Evolutionary conservation across 2,329 filamentous ascomycete genomes (phyloP), one percentile per base, ranked within the genome.

Genomic region (Exophiala bonariae): DNA sequence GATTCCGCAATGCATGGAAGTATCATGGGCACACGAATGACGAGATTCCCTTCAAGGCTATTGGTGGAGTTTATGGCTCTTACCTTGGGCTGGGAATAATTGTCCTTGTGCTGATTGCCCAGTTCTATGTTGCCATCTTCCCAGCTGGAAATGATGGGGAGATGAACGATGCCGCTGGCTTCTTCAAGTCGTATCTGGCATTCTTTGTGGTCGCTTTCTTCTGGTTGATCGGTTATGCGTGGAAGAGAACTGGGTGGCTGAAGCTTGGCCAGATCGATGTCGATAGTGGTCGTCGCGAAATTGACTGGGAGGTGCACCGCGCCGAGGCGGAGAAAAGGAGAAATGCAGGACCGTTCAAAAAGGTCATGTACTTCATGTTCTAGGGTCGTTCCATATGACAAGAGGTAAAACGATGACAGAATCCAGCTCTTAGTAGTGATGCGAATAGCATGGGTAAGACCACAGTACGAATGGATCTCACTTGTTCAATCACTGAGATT

Each of bases 1-100:
- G 90, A 47, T 96, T 96, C 79, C 88, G 91, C 54, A 71, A 72
- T 19, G 87, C 84, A n/a, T 95, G 89, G 89, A 76, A 74, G 36
- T 62, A 71, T 9, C 80, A 83, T 52, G 87, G 86, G 33, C 85
- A 85, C 63, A 77, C 73, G n/a, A 72, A 91, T 26, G 74, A 82
- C 46, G 87, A 95, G 59, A 77, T 97, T 3, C 86, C 91, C 4
- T 96, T 92, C 73, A 75, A 71, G 26, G 88, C 87, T 0, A 89
- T 95, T 63, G 80, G 87, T 3, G 91, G 91, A 50, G 72, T 93
- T 6, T 57, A 79, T 7, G 92, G 91, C 7, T 95, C 89, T 2
- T 96, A 85, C 76, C 52, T 93, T 20, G 92, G 91, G 20, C 77
- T 96, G 47, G 20, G 90, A 84, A 63, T 37, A 4, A 37, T 37